Evolutionary conservation across 345 rosid species (phyloP), one percentile per base, ranked within the genome.

Genomic region (Anastatica hierochuntica): DNA sequence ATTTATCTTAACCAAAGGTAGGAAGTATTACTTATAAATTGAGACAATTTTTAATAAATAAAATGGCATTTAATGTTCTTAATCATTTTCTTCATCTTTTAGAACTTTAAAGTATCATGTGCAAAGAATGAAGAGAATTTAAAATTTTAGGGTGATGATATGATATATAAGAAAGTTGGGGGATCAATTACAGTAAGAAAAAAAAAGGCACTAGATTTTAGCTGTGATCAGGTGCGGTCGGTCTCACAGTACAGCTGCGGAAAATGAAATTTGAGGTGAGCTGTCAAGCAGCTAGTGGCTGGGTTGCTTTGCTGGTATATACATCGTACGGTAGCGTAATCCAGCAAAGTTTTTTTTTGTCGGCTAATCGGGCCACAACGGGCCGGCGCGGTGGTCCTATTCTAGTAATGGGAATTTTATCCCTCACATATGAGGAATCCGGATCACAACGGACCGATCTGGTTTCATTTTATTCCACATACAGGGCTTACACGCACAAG

Each of bases 261-360:
- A 49, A 11, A 46, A 53, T 38, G 17, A 44, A 16, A 47, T 46
- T 37, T 67, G 0, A 37, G 62, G 53, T 60, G 62, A 67, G 66
- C 51, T 67, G 72, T 67, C 72, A 60, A 60, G 12, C 35, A 59
- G 19, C 24, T 10, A 67, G 66, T 67, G 72, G 72, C 34, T 58
- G 34, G 29, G 56, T 40, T 53, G 62, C 66, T 60, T 67, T 14
- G 66, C 71, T 59, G 71, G 38, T 51, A 4, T 15, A 4, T 15
- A 53, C 13, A 58, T 58, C 37, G 71, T 52, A 51, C 49, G 11
- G 47, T 50, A 65, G 40, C 48, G 49, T 24, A 51, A 59, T 60
- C 72, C 66, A 67, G 56, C 66, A 55, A 52, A 59, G 49, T 66
- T 37, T 58, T n/a, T n/a, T n/a, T n/a, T n/a, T n/a, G n/a, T n/a